phyloP scores from a whole-genome alignment of 305 asterid species.

The Fraxinus velutina region DNA sequence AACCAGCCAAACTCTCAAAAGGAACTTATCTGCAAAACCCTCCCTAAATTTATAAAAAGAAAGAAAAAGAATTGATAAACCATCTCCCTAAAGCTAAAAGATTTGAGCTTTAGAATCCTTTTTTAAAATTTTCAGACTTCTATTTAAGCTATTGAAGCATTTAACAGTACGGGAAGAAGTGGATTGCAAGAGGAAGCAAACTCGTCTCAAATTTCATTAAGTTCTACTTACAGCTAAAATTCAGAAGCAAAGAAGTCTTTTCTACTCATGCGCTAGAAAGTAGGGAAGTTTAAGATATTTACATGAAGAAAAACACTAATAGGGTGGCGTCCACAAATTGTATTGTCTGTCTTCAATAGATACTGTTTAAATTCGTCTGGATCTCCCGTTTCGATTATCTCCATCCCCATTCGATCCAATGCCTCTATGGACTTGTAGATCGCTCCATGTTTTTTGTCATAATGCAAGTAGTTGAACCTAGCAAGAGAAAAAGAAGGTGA shows the following conservation, averaged over 20 bases:
- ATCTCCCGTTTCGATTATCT: slow-evolving; percentile 84
- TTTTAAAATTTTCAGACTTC: background rate
- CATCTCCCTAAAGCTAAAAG: background rate
- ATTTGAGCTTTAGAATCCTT: background rate
- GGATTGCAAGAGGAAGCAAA: background rate
- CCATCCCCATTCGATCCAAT: slow-evolving; percentile 89
- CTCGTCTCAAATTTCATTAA: background rate
- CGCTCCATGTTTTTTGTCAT: slow-evolving; percentile 79
- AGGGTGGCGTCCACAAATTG: slow-evolving; percentile 97
- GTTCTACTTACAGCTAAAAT: background rate
- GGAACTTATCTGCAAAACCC: background rate
- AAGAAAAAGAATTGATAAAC: background rate
- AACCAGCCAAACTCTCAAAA: background rate
- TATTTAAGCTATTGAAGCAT: background rate
- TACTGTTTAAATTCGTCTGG: slow-evolving; percentile 84
- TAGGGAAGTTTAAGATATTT: slow-evolving; percentile 32
- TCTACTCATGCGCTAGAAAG: background rate
- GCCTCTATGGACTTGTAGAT: slow-evolving; percentile 88
- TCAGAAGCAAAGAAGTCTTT: background rate
- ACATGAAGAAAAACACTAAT: slow-evolving; percentile 95
- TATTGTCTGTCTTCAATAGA: slow-evolving; percentile 78
- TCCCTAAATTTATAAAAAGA: background rate
- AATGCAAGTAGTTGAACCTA: slow-evolving; percentile 77
- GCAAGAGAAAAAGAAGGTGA: slow-evolving; percentile 32
- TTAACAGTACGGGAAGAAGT: background rate